Base-by-base conservation (phyloP, 129 eudicot species). In the Helianthus tuberosus region DNA sequence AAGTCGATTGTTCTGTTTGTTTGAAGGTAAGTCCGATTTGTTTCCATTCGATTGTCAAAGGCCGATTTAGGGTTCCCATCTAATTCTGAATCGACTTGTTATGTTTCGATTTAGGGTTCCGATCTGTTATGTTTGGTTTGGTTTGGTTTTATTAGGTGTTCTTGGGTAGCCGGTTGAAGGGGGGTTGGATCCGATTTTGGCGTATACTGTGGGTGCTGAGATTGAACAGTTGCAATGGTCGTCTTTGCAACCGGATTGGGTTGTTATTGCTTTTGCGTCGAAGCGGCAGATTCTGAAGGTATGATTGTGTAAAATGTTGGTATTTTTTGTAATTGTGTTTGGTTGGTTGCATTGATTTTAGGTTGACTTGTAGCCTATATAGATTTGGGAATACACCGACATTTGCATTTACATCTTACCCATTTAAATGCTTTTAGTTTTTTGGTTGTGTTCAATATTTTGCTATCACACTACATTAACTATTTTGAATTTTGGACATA, bases 171-270 rank as follows among this genome's bases (percentile, higher is more conserved):
- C 96, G 0, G 84, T 93, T 20, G 98, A 93, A 76, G 98, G 98
- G 39, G 98, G 98, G 1, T 74, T 93, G 80, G 98, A 93, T 82
- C 97, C 98, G 2, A 91, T 94, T 50, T 81, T 94, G 81, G 97
- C 97, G 0, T 94, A 94, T 32, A 90, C 97, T 11, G 93, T 96
- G 14, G 99, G 99, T 50, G 97, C 99, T 0, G 99, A 94, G 73
- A 91, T 94, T 49, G 99, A 94, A 89, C 96, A 94, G 91, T 79
- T 94, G 76, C 96, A 91, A 78, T 93, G 98, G 98, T 90, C 96
- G 11, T 90, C 93, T 1, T 90, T 96, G 0, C 97, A 93, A 83
- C 97, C 98, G 64, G 97, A 93, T 88, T 93, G 98, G 98, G 98
- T 93, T 57, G 98, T 97, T 6, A 93, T 93, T 79, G 98, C 98